Base-by-base conservation (phyloP, 2,329 filamentous ascomycete genomes). In the Didymella pinodella region DNA sequence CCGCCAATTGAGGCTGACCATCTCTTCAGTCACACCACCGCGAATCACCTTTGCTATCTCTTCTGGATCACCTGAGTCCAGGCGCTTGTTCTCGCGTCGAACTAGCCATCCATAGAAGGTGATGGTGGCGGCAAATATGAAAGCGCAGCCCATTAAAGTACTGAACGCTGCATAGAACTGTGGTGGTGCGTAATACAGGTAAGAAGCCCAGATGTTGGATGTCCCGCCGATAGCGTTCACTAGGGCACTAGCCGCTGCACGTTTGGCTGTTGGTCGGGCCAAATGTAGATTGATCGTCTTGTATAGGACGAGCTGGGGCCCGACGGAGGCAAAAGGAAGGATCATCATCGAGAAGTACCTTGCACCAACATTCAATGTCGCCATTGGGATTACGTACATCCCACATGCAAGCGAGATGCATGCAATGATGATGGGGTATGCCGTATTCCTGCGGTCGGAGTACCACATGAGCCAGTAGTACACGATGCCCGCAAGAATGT, bases 401-500 rank as follows among this genome's bases (percentile, higher is more conserved):
- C 62, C 67, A 28, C 64, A 67, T 12, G 70, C 61, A 3, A 58
- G 67, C 12, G 67, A 57, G 51, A 77, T 72, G 63, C 84, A 84
- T 57, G 82, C 53, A 12, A 68, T 36, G 26, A 69, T 67, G 53
- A 69, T 65, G 16, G 65, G 81, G 72, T 81, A 82, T 6, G 81
- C 77, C 22, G 77, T 76, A 53, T 74, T 74, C 43, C 75, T 57
- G n/a, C 71, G 75, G 62, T 83, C 81, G 7, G 81, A 82, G 47
- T 82, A 80, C 18, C 65, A 66, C 45, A 82, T 68, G 45, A 67
- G 59, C 57, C 78, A 56, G 43, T 81, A 67, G 48, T 67, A 86
- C 32, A 87, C 72, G 16, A 87, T 72, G 63, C 62, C 65, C 11
- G 64, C 64, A 28, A 86, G 86, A 2, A 82, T 78, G 83, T 85